phyloP scores from a whole-genome alignment of 2,329 filamentous ascomycete genomes.

The Venturia effusa region DNA sequence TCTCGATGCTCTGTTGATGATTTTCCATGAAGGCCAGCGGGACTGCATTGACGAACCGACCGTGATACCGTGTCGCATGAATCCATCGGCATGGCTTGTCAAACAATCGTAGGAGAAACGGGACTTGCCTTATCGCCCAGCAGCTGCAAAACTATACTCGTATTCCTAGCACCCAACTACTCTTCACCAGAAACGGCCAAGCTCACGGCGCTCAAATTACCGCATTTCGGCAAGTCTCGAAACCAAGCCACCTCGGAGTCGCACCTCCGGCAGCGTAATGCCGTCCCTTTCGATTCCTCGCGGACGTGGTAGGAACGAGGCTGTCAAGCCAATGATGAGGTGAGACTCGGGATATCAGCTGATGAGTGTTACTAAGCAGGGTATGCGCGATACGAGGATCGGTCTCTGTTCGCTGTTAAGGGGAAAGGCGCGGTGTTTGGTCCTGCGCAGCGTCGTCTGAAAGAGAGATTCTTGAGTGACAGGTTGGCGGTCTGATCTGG shows the following conservation, averaged over 20 bases:
- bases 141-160: background rate
- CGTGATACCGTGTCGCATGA: no score
- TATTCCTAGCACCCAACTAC: background rate
- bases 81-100: no score
- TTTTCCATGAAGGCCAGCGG: no score
- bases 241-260: background rate
- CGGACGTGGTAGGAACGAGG: background rate
- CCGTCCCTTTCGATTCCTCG: background rate
- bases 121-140: no score
- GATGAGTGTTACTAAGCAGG: background rate
- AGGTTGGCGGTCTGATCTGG: background rate
- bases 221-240: background rate
- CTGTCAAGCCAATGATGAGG: background rate
- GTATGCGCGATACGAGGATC: background rate
- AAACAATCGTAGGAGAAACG: no score
- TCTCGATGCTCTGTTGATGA: no score
- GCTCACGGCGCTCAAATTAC: background rate
- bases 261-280: background rate
- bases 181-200: background rate
- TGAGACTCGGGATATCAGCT: background rate
- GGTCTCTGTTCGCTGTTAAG: background rate
- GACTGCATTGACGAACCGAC: no score
- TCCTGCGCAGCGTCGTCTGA: background rate
- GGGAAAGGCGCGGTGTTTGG: background rate
- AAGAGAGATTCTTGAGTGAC: background rate